Conservation (phyloP, 768 basidiomycete species). For the Hemileccinum rubropunctum region DNA sequence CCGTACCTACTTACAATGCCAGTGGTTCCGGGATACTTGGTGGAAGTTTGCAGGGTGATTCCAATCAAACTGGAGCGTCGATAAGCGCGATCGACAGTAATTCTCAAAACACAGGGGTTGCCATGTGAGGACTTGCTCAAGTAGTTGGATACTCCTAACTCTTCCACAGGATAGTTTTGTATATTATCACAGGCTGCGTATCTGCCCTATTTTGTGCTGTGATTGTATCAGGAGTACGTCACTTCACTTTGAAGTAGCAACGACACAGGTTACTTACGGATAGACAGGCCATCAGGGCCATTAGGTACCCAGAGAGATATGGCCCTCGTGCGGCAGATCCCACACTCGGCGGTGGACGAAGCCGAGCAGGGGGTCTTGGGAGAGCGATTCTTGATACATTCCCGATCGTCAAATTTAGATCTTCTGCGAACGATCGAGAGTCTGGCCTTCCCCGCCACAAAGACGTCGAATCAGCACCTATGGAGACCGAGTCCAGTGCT, state of each 20-base stretch:
- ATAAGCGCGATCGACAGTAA: constrained; percentile 9
- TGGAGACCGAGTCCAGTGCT: background rate
- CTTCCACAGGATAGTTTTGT: constrained; percentile 66
- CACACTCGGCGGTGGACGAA: constrained; percentile 42
- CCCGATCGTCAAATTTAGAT: constrained; percentile 85
- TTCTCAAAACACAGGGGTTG: constrained; percentile 54
- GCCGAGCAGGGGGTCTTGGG: constrained; percentile 80
- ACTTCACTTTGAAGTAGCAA: background rate
- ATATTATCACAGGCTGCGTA: constrained; percentile 87
- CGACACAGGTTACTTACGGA: background rate
- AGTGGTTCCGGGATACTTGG: constrained; percentile 32
- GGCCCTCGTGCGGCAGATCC: constrained; percentile 59
- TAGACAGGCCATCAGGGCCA: constrained; percentile 71
- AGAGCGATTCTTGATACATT: constrained; percentile 96
- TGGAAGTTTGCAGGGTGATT: constrained; percentile 13
- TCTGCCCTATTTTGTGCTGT: constrained; percentile 82
- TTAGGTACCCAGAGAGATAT: constrained; percentile 90
- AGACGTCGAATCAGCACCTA: constrained; percentile 31
- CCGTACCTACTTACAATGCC: constrained; percentile 62
- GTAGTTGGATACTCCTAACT: constrained; percentile 9
- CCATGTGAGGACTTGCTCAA: constrained; percentile 57
- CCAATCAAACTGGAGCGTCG: constrained; percentile 15
- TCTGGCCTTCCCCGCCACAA: constrained; percentile 18
- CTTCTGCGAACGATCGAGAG: constrained; percentile 18
- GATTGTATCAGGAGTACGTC: constrained; percentile 75